phyloP scores from a whole-genome alignment of 768 basidiomycete species.

The Harrya chromipes region DNA sequence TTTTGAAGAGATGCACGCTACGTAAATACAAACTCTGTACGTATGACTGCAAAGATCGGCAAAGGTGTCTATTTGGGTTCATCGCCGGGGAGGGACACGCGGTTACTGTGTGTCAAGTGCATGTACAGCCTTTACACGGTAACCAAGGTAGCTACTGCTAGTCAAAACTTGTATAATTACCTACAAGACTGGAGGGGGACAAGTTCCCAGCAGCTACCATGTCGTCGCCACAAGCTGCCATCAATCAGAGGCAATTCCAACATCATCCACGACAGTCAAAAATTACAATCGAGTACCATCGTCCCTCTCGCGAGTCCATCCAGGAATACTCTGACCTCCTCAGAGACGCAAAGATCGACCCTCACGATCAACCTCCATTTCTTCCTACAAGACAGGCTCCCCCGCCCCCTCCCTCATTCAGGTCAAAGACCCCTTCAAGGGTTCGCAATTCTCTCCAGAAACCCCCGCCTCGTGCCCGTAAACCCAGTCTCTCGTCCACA shows the following conservation, averaged over 20 bases:
- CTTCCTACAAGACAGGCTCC: constrained; percentile 44
- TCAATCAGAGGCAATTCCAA: constrained; percentile 47
- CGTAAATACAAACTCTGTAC: too few species aligned
- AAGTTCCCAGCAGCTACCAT: constrained; percentile 21
- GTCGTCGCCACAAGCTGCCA: constrained; percentile 29
- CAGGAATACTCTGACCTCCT: constrained; percentile 77
- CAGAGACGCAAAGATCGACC: constrained; percentile 54
- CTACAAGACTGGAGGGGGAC: too few species aligned
- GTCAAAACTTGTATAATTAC: too few species aligned
- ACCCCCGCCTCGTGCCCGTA: constrained; percentile 50
- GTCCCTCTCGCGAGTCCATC: constrained; percentile 70
- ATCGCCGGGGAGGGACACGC: too few species aligned
- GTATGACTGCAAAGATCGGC: too few species aligned
- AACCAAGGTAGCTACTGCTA: too few species aligned
- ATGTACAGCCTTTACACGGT: too few species aligned
- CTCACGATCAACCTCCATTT: constrained; percentile 36
- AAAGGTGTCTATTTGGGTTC: too few species aligned
- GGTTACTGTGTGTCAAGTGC: too few species aligned
- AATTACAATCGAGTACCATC: constrained; percentile 73
- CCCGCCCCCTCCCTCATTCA: constrained; percentile 35
- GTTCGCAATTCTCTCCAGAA: constrained; percentile 63
- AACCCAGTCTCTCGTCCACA: constrained; percentile 46
- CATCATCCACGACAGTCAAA: constrained; percentile 49
- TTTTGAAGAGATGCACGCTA: too few species aligned
- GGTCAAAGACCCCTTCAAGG: constrained; percentile 29